Evolutionary conservation across 371 early-diverging fungal genomes (phyloP).

Genomic region (Catenaria anguillulae): DNA sequence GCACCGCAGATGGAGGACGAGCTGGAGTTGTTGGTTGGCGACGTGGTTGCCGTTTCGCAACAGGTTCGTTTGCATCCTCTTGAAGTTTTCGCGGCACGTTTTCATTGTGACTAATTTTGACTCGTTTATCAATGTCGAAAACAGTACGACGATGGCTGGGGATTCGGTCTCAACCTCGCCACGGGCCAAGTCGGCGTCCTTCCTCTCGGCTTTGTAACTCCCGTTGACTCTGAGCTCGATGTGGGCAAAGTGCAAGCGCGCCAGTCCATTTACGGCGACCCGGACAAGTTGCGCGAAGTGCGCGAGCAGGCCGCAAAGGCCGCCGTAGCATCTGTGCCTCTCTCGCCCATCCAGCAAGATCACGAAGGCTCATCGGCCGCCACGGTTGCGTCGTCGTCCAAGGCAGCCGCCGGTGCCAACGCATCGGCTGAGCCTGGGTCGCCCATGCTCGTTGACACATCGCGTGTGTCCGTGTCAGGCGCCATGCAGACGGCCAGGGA

Average conservation of each 20-base stretch:
- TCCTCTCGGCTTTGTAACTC: constrained; percentile 9
- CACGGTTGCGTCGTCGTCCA: too few relatives aligned
- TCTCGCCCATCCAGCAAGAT: not conserved
- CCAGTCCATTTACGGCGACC: not conserved
- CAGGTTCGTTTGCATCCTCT: too few relatives aligned
- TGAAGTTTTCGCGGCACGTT: constrained; percentile 16
- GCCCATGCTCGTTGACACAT: not conserved
- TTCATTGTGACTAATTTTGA: not conserved
- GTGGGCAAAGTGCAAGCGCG: not conserved
- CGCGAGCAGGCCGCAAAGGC: not conserved
- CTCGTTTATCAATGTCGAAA: not conserved
- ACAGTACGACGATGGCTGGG: constrained; percentile 18
- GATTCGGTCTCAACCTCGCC: constrained; percentile 14
- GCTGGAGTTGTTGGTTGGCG: constrained; percentile 44
- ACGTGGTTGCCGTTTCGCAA: constrained; percentile 40
- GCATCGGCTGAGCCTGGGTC: not conserved
- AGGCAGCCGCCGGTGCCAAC: too few relatives aligned
- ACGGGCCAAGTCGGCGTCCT: constrained; percentile 18
- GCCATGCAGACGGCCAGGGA: not conserved
- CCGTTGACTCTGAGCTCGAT: not conserved
- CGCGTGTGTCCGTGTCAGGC: not conserved
- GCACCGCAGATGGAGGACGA: constrained; percentile 50
- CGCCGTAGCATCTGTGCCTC: not conserved
- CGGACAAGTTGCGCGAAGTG: not conserved
- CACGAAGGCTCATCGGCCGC: not conserved